Base-by-base conservation (phyloP, 768 basidiomycete genomes). In the Sporobolomyces pararoseus region DNA sequence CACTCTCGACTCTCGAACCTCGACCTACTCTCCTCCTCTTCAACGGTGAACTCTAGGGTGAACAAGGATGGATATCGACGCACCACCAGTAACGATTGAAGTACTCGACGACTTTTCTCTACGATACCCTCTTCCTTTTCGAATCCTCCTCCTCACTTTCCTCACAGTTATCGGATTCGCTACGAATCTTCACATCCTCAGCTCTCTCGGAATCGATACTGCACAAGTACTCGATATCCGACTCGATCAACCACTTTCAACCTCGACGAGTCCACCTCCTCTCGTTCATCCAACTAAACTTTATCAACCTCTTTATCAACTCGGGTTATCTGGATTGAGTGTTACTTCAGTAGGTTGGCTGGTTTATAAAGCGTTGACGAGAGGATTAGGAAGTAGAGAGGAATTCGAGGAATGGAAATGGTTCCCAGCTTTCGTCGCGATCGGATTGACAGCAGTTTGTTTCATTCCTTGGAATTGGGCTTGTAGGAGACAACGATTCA, bases 161-260 rank as follows among this genome's bases (percentile, higher is more conserved):
- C 83, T 96, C 66, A 83, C 86, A 62, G 88, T 89, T 25, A 75
- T 90, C 39, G 93, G 91, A 16, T 99, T 95, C 93, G 92, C 92
- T 0, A 86, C 88, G 39, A 99, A 98, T 79, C 80, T 98, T 12
- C 94, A 98, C 79, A 85, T 89, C 57, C 86, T 98, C 53, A 82
- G 87, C 72, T 73, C 83, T 16, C 81, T 88, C 19, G 87, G 89
- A 29, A 80, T 98, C 47, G 92, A 99, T 79, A 86, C 85, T 0
- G 82, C 84, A 17, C 79, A 82, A 71, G 86, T 86, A 6, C 83
- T 99, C 78, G 89, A 90, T 76, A 81, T 92, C 13, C 70, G 78
- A 1, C 52, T 72, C n/a, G 72, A 75, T 32, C 47, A 66, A 62
- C 58, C 29, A n/a, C n/a, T n/a, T 47, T 29, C 39, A 54, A n/a